phyloP scores from a whole-genome alignment of 805 yeast genomes.

The Cyberlindnera japonica region DNA sequence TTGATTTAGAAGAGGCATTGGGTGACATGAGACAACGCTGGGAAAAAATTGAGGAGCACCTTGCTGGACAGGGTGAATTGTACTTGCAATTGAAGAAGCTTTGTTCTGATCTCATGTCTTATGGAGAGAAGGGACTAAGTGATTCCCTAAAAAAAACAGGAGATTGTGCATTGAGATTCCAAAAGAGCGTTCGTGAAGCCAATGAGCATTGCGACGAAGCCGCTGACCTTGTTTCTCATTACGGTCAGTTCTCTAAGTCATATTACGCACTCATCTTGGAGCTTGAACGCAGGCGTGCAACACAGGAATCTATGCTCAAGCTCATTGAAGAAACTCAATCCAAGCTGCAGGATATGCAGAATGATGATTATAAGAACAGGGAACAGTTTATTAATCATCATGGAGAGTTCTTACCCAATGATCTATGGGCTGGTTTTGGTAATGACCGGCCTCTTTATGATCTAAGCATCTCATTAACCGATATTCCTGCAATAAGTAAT shows the following conservation, averaged over 20 bases:
- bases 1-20: conserved; percentile 40
- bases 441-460: conserved; percentile 25
- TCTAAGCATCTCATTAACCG: conserved; percentile 1
- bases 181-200: conserved; percentile 10
- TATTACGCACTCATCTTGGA: conserved; percentile 52
- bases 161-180: conserved; percentile 14
- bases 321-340: conserved; percentile 40
- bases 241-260: conserved; percentile 45
- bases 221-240: conserved; percentile 44
- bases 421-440: conserved; percentile 45
- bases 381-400: conserved; percentile 41
- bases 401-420: conserved; percentile 54
- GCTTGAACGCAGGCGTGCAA: conserved; percentile 43
- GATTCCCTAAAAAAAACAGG: conserved; percentile 11
- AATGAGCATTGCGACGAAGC: conserved; percentile 19
- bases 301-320: conserved; percentile 38
- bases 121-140: conserved; percentile 22
- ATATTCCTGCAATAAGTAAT: conserved; percentile 7
- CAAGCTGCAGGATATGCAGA: conserved; percentile 36
- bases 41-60: conserved; percentile 22
- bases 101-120: conserved; percentile 19
- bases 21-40: conserved; percentile 27
- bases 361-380: conserved; percentile 43
- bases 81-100: conserved; percentile 24
- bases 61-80: conserved; percentile 3